Conservation (phyloP, 257 asterid species). For the Fraxinus cuspidata region DNA sequence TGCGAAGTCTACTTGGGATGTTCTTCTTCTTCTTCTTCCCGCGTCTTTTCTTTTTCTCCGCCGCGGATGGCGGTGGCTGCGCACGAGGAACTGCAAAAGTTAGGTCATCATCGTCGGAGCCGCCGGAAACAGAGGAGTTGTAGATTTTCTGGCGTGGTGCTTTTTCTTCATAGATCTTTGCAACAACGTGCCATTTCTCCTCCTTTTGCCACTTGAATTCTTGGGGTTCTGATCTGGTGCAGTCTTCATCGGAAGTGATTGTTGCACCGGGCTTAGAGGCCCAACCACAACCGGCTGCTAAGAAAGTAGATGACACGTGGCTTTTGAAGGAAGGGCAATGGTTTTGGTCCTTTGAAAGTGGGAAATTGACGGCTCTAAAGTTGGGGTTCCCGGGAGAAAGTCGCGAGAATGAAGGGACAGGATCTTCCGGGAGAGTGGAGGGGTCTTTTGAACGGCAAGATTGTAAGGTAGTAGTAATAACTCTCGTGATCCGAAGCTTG, state of each 20-base stretch:
- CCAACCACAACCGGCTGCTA: constrained; percentile 25
- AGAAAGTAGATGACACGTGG: constrained; percentile 29
- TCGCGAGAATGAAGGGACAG: too few relatives aligned
- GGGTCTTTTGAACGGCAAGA: too few relatives aligned
- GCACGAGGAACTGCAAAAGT: constrained; percentile 3
- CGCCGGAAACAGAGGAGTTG: constrained; percentile 34
- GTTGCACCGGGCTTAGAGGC: constrained; percentile 4
- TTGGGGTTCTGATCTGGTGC: constrained; percentile 16
- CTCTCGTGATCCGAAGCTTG: too few relatives aligned
- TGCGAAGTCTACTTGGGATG: constrained; percentile 30
- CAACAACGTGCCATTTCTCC: constrained; percentile 69
- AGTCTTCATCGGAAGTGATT: neutral
- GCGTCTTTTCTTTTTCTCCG: constrained; percentile 31
- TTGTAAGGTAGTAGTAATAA: too few relatives aligned
- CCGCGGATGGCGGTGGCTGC: constrained; percentile 23
- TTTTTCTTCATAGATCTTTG: constrained; percentile 33
- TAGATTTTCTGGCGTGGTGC: constrained; percentile 37
- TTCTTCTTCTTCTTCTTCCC: constrained; percentile 32
- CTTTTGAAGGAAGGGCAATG: constrained; percentile 31
- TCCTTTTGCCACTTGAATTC: constrained; percentile 59
- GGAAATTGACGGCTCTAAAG: neutral
- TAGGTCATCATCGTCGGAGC: constrained; percentile 8
- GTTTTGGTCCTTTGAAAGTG: constrained; percentile 16
- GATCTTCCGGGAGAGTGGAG: too few relatives aligned
- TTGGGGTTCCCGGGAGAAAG: neutral